Evolutionary conservation across 305 asterid species (phyloP).

Genomic region (Fraxinus ornus): DNA sequence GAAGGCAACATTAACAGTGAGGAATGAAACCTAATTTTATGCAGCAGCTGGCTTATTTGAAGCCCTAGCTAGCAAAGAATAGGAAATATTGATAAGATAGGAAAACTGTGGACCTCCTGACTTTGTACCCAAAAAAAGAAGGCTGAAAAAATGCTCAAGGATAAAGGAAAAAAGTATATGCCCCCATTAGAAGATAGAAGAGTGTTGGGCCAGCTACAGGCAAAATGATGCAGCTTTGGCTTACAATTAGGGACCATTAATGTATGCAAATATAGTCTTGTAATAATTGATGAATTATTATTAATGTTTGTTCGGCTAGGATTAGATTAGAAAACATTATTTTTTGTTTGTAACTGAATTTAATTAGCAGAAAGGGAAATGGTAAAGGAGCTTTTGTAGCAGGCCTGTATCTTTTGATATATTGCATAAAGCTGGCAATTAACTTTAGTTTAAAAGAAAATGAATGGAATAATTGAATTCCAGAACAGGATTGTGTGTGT

Average conservation of each 20-base stretch:
- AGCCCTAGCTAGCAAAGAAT: slow-evolving; percentile 25
- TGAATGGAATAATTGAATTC: slow-evolving; percentile 60
- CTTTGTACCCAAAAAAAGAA: background rate
- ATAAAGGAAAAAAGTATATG: slow-evolving; percentile 28
- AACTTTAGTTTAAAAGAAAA: slow-evolving; percentile 30
- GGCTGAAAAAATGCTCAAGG: slow-evolving; percentile 3
- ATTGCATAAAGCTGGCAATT: slow-evolving; percentile 48
- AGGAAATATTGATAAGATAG: slow-evolving; percentile 14
- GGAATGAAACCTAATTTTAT: background rate
- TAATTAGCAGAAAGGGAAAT: slow-evolving; percentile 19
- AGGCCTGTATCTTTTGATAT: slow-evolving; percentile 27
- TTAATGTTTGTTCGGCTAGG: slow-evolving; percentile 30
- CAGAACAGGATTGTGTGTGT: slow-evolving; percentile 39
- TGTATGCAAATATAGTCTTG: slow-evolving; percentile 34
- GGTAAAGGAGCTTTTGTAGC: slow-evolving; percentile 36
- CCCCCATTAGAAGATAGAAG: slow-evolving; percentile 20
- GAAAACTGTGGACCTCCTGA: slow-evolving; percentile 6
- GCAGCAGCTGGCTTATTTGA: background rate
- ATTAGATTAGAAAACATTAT: slow-evolving; percentile 25
- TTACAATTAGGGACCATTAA: slow-evolving; percentile 33
- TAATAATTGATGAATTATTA: slow-evolving; percentile 62
- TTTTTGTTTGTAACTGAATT: slow-evolving; percentile 18
- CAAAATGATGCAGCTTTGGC: slow-evolving; percentile 47
- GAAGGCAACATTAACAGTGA: background rate
- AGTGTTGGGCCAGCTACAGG: slow-evolving; percentile 32